A percentile compares a stretch with the other conserved stretches of the same genome.
phyloP scores from a whole-genome alignment of 2,329 filamentous ascomycete species.

The Fusarium piperis region DNA sequence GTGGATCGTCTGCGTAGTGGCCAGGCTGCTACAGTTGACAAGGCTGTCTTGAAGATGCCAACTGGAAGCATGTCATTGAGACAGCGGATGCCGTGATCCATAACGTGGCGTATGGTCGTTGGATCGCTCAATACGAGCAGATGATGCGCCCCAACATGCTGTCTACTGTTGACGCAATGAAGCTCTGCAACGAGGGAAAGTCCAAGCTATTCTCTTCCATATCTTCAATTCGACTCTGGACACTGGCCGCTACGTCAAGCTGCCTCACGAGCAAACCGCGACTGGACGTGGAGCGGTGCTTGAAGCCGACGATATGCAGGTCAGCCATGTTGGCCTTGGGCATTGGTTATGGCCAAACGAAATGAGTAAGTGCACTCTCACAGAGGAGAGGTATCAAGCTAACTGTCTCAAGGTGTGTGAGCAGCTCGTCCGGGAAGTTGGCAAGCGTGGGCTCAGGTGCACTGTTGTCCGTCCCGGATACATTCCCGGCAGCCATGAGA shows the following conservation, averaged over 20 bases:
- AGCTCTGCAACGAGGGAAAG: slow-evolving; percentile 79
- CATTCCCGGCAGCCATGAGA: slow-evolving; percentile 76
- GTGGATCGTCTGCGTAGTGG: neutral
- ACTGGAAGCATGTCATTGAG: slow-evolving; percentile 72
- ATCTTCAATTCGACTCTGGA: slow-evolving; percentile 81
- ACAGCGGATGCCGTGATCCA: slow-evolving; percentile 80
- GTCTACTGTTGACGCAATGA: slow-evolving; percentile 78
- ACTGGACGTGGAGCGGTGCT: slow-evolving; percentile 73
- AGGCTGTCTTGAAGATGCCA: slow-evolving; percentile 61
- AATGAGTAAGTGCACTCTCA: slow-evolving; percentile 72
- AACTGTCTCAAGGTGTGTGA: slow-evolving; percentile 48
- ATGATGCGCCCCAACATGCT: slow-evolving; percentile 80
- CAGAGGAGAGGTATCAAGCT: neutral
- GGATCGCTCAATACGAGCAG: slow-evolving; percentile 80
- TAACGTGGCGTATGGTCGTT: slow-evolving; percentile 85
- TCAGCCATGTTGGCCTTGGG: slow-evolving; percentile 79
- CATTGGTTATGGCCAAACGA: slow-evolving; percentile 90
- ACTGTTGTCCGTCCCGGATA: slow-evolving; percentile 86
- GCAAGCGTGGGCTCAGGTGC: slow-evolving; percentile 80
- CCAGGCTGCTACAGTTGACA: neutral
- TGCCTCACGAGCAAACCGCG: slow-evolving; percentile 63
- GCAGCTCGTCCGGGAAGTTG: slow-evolving; percentile 79
- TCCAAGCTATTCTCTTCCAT: slow-evolving; percentile 83
- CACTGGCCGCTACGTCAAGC: slow-evolving; percentile 79
- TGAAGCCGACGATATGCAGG: slow-evolving; percentile 81